Percentiles rank a stretch among this genome's conserved stretches.
Evolutionary conservation across 306 rosid species (phyloP).

Genomic region (Betula pendula): DNA sequence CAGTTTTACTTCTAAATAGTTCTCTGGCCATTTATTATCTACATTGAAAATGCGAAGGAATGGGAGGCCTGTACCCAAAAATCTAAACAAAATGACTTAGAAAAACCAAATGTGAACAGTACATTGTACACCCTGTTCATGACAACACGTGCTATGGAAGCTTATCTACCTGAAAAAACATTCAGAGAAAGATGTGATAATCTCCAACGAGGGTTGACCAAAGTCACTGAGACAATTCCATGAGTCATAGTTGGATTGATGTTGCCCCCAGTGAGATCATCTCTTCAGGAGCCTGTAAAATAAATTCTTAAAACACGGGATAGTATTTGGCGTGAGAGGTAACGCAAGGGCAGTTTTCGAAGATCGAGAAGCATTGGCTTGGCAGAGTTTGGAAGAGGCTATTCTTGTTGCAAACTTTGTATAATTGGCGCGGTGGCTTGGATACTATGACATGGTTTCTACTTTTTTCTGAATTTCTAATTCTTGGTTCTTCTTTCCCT

Average conservation of each 20-base stretch:
- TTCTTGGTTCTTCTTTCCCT: too few species aligned
- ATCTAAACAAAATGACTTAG: neutral
- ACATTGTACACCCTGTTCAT: neutral
- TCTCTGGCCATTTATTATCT: neutral
- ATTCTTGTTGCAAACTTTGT: too few species aligned
- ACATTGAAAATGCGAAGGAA: neutral
- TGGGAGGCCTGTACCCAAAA: neutral
- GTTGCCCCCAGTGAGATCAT: too few species aligned
- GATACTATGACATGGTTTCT: too few species aligned
- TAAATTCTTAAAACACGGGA: too few species aligned
- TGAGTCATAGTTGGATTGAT: neutral
- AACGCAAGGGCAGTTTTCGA: too few species aligned
- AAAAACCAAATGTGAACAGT: constrained; percentile 1
- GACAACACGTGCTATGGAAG: neutral
- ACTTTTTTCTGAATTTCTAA: too few species aligned
- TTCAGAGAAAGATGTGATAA: neutral
- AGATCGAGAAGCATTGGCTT: too few species aligned
- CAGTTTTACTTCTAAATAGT: constrained; percentile 17
- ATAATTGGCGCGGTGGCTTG: too few species aligned
- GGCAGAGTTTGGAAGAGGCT: too few species aligned
- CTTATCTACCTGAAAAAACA: neutral
- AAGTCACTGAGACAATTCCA: neutral
- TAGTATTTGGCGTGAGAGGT: too few species aligned
- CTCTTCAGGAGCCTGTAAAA: too few species aligned
- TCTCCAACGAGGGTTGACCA: neutral